Evolutionary conservation across 495 filamentous ascomycete genomes (phyloP).

Genomic region (Massariosphaeria phaeospora): DNA sequence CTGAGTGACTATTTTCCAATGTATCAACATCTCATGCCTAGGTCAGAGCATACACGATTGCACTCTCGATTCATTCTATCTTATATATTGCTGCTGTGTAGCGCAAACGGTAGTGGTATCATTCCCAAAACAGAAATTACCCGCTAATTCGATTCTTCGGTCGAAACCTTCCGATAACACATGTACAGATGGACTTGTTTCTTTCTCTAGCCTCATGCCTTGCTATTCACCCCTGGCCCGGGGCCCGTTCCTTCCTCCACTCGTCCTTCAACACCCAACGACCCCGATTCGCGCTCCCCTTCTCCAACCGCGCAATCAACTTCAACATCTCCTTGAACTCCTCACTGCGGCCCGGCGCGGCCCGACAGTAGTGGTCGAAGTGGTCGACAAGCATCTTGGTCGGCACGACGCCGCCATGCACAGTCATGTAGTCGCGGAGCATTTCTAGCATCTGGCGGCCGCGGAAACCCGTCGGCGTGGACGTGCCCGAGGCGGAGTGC

Average conservation of each 20-base stretch:
- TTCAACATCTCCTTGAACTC: conserved; percentile 62
- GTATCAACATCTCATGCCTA: no score
- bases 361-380: conserved; percentile 61
- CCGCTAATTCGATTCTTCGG: no score
- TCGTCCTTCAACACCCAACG: conserved; percentile 60
- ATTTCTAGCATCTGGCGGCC: conserved; percentile 51
- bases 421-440: conserved; percentile 67
- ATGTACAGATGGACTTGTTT: no score
- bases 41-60: no score
- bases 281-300: conserved; percentile 50
- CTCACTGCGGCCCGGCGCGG: conserved; percentile 46
- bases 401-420: conserved; percentile 65
- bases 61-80: no score
- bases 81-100: no score
- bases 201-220: not conserved
- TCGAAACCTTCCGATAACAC: no score
- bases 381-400: conserved; percentile 77
- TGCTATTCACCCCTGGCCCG: no score
- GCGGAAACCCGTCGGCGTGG: conserved; percentile 43
- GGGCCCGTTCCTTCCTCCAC: conserved; percentile 31
- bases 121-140: no score
- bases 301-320: conserved; percentile 53
- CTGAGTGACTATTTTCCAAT: no score
- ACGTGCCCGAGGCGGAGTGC: conserved; percentile 32
- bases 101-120: no score